phyloP scores from a whole-genome alignment of 495 filamentous ascomycete genomes.

The Clavariopsis aquatica region DNA sequence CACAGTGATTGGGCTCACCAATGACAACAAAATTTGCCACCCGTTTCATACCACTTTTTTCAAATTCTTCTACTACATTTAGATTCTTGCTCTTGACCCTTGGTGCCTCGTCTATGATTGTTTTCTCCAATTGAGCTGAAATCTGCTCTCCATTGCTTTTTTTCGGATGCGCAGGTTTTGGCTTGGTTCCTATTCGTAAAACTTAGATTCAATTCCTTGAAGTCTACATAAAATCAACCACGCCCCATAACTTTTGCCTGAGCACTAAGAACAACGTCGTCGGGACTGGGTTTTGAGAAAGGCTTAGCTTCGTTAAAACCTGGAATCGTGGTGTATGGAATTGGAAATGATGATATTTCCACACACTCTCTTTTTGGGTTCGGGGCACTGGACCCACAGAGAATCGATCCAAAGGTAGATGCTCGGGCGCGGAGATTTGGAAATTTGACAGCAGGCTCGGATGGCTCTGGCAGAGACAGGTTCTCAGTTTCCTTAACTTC shows the following conservation, averaged over 20 bases:
- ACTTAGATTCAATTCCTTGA: slow-evolving; percentile 38
- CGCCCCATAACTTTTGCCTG: slow-evolving; percentile 79
- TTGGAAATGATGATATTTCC: slow-evolving; percentile 50
- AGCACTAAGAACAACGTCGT: slow-evolving; percentile 84
- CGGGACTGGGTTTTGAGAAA: slow-evolving; percentile 90
- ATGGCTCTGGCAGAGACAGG: slow-evolving; percentile 9
- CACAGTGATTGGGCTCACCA: slow-evolving; percentile 54
- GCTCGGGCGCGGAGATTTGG: slow-evolving; percentile 42
- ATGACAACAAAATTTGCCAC: slow-evolving; percentile 95
- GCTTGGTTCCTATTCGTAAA: slow-evolving; percentile 46
- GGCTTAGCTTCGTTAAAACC: slow-evolving; percentile 57
- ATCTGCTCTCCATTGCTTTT: slow-evolving; percentile 50
- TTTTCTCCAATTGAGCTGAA: slow-evolving; percentile 49
- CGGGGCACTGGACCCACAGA: slow-evolving; percentile 41
- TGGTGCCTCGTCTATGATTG: slow-evolving; percentile 69
- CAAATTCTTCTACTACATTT: slow-evolving; percentile 79
- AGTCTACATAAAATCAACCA: slow-evolving; percentile 19
- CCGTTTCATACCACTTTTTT: slow-evolving; percentile 73
- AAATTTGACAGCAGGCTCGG: slow-evolving; percentile 12
- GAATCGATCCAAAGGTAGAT: slow-evolving; percentile 65
- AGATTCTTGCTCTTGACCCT: slow-evolving; percentile 82
- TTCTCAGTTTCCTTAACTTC: slow-evolving; percentile 32
- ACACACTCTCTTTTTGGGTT: slow-evolving; percentile 46
- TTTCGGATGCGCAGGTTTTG: slow-evolving; percentile 51
- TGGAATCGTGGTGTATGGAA: slow-evolving; percentile 55